Evolutionary conservation across 495 filamentous ascomycete species (phyloP).

Genomic region (Penicillium psychrofluorescens): DNA sequence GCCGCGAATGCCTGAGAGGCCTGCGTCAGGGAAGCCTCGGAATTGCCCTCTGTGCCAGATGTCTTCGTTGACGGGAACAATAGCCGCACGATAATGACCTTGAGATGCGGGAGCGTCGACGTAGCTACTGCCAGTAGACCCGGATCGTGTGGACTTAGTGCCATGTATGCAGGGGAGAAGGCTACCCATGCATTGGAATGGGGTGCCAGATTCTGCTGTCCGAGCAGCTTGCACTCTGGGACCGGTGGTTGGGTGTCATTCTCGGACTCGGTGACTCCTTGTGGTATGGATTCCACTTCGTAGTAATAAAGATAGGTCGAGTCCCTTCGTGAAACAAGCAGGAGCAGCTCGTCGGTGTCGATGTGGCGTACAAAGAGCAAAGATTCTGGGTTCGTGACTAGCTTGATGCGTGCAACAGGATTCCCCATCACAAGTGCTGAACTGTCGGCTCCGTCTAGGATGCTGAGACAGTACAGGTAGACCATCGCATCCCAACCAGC

Average conservation of each 20-base stretch:
- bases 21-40: slow-evolving; percentile 24
- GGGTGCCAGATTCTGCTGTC: slow-evolving; percentile 56
- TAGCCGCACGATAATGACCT: slow-evolving; percentile 55
- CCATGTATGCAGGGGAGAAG: slow-evolving; percentile 55
- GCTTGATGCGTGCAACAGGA: slow-evolving; percentile 40
- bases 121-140: slow-evolving; percentile 55
- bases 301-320: slow-evolving; percentile 59
- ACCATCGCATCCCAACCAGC: slow-evolving; percentile 61
- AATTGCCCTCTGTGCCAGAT: slow-evolving; percentile 3
- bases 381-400: slow-evolving; percentile 57
- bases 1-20: slow-evolving; percentile 42
- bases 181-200: slow-evolving; percentile 58
- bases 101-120: slow-evolving; percentile 56
- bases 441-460: slow-evolving; percentile 4
- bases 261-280: not conserved
- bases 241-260: not conserved
- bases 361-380: slow-evolving; percentile 48
- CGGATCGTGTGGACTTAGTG: slow-evolving; percentile 48
- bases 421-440: slow-evolving; percentile 15
- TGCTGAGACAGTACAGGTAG: slow-evolving; percentile 38
- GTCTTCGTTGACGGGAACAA: slow-evolving; percentile 35
- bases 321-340: slow-evolving; percentile 53
- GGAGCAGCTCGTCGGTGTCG: slow-evolving; percentile 32
- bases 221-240: slow-evolving; percentile 32
- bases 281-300: slow-evolving; percentile 17